phyloP scores from a whole-genome alignment of 768 basidiomycete species.

The Mycena capillaripes region DNA sequence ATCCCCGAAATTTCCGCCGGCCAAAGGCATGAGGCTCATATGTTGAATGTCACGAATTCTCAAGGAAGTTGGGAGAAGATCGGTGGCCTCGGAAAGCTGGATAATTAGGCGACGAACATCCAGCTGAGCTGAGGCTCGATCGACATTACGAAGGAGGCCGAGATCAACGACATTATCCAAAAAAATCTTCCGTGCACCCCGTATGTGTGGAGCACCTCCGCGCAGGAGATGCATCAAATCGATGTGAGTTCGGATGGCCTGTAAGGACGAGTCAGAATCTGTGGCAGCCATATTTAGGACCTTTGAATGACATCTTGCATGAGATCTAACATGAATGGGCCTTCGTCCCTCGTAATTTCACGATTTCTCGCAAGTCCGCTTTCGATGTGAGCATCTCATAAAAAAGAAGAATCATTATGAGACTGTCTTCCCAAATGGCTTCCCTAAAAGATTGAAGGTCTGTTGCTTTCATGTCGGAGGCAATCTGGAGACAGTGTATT shows the following conservation, averaged over 20 bases:
- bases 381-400: constrained; percentile 22
- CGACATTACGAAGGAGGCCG: constrained; percentile 18
- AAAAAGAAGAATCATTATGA: constrained; percentile 19
- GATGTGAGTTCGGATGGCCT: constrained; percentile 11
- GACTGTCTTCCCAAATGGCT: constrained; percentile 20
- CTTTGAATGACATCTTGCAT: constrained; percentile 18
- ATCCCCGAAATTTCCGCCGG: constrained; percentile 18
- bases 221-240: neutral
- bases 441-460: constrained; percentile 7
- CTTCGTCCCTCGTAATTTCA: constrained; percentile 11
- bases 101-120: constrained; percentile 18
- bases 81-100: neutral
- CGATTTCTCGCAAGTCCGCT: constrained; percentile 3
- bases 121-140: constrained; percentile 8
- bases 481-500: neutral
- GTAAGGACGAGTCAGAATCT: neutral
- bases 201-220: constrained; percentile 20
- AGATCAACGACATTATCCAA: neutral
- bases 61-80: constrained; percentile 23
- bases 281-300: neutral
- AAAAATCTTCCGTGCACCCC: constrained; percentile 7
- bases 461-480: neutral
- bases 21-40: neutral
- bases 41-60: neutral
- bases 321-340: constrained; percentile 28